Evolutionary conservation across 192 early-diverging fungal genomes (phyloP).

Genomic region (Backusella australiensis): DNA sequence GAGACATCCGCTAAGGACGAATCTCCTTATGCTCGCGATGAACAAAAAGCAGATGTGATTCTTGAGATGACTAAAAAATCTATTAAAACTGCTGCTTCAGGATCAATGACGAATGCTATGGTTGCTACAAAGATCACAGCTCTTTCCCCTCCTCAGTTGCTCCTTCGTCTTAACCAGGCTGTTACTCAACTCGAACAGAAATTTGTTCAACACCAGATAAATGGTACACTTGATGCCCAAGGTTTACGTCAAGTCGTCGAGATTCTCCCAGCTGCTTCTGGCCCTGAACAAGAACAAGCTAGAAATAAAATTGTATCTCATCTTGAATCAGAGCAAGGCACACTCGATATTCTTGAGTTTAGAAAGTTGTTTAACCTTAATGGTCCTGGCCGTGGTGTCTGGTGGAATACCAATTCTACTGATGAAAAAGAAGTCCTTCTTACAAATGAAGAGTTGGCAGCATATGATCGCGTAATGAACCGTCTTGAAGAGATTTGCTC

Average conservation of each 20-base stretch:
- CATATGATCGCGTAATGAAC: conserved; percentile 64
- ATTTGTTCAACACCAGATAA: conserved; percentile 43
- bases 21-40: conserved; percentile 33
- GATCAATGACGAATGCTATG: conserved; percentile 64
- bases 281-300: conserved; percentile 9
- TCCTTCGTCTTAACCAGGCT: conserved; percentile 68
- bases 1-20: conserved; percentile 23
- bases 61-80: conserved; percentile 66
- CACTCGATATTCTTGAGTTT: conserved; percentile 16
- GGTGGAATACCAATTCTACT: conserved; percentile 10
- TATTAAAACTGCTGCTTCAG: conserved; percentile 61
- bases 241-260: conserved; percentile 37
- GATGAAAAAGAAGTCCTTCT: conserved; percentile 25
- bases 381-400: conserved; percentile 14
- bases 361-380: conserved; percentile 16
- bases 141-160: conserved; percentile 68
- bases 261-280: conserved; percentile 23
- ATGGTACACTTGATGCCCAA: conserved; percentile 36
- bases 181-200: conserved; percentile 43
- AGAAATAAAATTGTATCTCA: neutral
- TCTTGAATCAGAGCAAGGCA: neutral
- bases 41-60: conserved; percentile 66
- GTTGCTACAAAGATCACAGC: conserved; percentile 90
- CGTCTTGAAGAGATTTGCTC: conserved; percentile 68
- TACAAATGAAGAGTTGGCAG: conserved; percentile 61